Evolutionary conservation across 768 basidiomycete genomes (phyloP), one percentile per base, ranked within the genome.

Genomic region (Lactarius akahatsu): DNA sequence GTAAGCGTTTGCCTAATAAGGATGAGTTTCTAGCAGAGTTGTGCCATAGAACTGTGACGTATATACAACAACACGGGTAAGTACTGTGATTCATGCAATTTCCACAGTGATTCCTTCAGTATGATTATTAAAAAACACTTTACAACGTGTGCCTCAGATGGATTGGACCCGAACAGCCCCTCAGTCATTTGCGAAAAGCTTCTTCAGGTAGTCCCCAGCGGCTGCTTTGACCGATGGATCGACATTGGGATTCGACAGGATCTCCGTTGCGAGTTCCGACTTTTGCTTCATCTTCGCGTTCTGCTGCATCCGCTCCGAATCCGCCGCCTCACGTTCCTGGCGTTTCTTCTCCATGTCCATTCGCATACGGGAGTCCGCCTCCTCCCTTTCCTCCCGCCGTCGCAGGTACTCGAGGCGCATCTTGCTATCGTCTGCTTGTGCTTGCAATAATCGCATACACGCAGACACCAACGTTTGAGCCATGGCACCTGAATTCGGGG

Each of bases 171-270:
- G 20, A 34, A 55, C 23, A 23, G 32, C 52, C 61, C 23, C 18
- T 71, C 65, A 80, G 65, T 83, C 81, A 58, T 76, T 71, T 36
- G 77, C 73, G 68, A 90, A 87, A 34, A 90, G 76, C 72, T 83
- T 86, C 77, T 88, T 88, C 70, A 91, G 76, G 76, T 88, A 91
- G 59, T 90, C 89, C 52, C 85, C 81, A 3, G 89, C 89, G 5
- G 85, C 85, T 70, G 85, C 83, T 74, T 85, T 86, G 61, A 90
- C 80, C 13, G 80, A 79, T n/a, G 80, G 79, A 67, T 90, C 88
- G 9, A 85, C 80, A 43, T 76, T 78, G 7, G 82, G 81, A 68
- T 86, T 89, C 26, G 80, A 79, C 68, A 92, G 76, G 47, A 92
- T 67, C 60, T 89, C 87, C 79, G 87, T 85, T 28, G 90, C 90